A percentile compares a stretch with the other conserved stretches of the same genome.
These are phyloP conservation scores for Zangia roseola DNA, from an alignment of 768 basidiomycete species.

Conservation along the genomic window DNA sequence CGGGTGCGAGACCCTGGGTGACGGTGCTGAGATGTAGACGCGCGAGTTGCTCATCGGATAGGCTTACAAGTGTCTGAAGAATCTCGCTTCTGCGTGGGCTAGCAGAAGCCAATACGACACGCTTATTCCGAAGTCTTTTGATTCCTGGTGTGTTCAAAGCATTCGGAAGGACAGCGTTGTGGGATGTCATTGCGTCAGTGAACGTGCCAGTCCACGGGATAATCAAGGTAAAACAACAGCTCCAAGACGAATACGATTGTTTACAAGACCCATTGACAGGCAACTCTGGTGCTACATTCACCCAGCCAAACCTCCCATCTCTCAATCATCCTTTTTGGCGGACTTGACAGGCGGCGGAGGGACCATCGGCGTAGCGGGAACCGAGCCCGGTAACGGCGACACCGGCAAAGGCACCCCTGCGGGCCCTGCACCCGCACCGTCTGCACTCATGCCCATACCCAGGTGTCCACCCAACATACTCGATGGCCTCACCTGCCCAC, in stretches of 20 bases:
- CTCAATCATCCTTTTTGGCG: conserved; percentile 29
- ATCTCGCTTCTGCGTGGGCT: conserved; percentile 87
- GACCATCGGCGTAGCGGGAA: conserved; percentile 14
- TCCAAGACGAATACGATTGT: no score
- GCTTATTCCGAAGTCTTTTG: conserved; percentile 69
- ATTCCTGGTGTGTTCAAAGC: conserved; percentile 62
- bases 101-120: conserved; percentile 82
- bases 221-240: no score
- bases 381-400: conserved; percentile 23
- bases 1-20: conserved; percentile 55
- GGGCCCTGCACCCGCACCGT: conserved; percentile 2
- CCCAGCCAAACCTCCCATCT: neutral
- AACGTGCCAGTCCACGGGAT: neutral
- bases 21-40: neutral
- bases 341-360: conserved; percentile 23
- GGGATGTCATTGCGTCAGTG: conserved; percentile 18
- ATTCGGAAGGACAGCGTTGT: conserved; percentile 55
- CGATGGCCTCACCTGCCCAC: conserved; percentile 21
- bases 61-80: conserved; percentile 67
- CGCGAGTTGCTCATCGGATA: neutral
- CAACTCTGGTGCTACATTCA: neutral
- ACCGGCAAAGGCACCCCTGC: conserved; percentile 15
- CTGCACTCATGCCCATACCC: conserved; percentile 12
- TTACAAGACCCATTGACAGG: neutral
- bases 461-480: conserved; percentile 19